Evolutionary conservation across 2,329 filamentous ascomycete genomes (phyloP), one percentile per base, ranked within the genome.

Genomic region (Phaeosphaeriaceae sp.): DNA sequence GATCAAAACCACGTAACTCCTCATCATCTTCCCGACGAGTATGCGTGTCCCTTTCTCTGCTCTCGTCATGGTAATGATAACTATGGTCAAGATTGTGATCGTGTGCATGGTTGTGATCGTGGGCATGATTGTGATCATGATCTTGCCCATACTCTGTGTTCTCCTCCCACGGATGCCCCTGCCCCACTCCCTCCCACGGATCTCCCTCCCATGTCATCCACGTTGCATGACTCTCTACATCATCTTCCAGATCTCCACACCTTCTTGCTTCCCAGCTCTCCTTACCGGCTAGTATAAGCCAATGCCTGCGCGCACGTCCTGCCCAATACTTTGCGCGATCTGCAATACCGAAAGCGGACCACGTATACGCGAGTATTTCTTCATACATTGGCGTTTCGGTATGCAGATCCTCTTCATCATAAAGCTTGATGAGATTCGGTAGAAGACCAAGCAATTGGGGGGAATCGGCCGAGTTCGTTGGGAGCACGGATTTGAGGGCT

Each of bases 341-440:
- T 33, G 65, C 63, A 17, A 60, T 52, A 1, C 63, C 65, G 11
- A 67, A 56, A 16, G 55, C 54, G 29, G 58, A 65, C 53, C 60
- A 72, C 16, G 67, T 61, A 41, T 71, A 71, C 12, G 67, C 69
- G 1, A 71, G 46, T 37, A 67, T 68, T 51, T 72, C 69, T 45
- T 70, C 67, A 28, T 64, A 70, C 52, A 51, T 50, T 0, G 66
- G 60, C 3, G 56, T 46, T 17, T 71, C 64, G 12, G 51, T 47
- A 13, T 63, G 38, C 0, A 72, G 43, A 0, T 52, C 59, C 49
- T 72, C 69, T 46, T 68, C 49, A 18, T 70, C 60, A 6, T 71
- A 45, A 0, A 62, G 44, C 3, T 46, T 15, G 21, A 72, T 62
- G 3, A 72, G 55, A 11, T 53, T 50, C 12, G 64, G 62, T 1